Conservation (phyloP, 2,329 filamentous ascomycete species). For the Penicillium sp. region DNA sequence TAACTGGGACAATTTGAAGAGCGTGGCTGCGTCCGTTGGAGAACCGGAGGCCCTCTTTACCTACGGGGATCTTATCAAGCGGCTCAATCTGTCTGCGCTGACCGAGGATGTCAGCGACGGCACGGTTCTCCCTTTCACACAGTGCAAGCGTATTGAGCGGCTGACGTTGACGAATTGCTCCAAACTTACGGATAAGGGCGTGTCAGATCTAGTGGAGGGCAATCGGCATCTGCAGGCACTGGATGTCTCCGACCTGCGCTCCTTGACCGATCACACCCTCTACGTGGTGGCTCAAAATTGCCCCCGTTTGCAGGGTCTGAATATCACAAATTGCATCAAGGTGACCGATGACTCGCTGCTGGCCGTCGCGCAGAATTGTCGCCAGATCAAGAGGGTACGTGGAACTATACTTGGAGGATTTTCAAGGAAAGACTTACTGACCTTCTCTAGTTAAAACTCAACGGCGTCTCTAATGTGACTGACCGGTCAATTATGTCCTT, state of each 20-base stretch:
- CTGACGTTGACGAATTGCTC: conserved; percentile 88
- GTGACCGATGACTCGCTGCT: conserved; percentile 85
- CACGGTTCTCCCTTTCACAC: conserved; percentile 72
- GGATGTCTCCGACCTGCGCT: conserved; percentile 76
- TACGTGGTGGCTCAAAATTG: conserved; percentile 75
- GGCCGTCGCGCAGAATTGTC: conserved; percentile 73
- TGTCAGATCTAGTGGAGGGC: conserved; percentile 72
- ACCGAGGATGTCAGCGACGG: conserved; percentile 78
- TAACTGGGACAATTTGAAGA: conserved; percentile 74
- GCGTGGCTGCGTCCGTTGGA: conserved; percentile 73
- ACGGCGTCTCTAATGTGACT: conserved; percentile 79
- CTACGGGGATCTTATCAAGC: conserved; percentile 85
- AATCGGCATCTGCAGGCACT: conserved; percentile 80
- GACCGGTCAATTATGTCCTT: conserved; percentile 80
- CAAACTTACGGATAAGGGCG: conserved; percentile 74
- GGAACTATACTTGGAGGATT: neutral
- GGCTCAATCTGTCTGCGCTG: conserved; percentile 81
- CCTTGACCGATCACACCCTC: conserved; percentile 79
- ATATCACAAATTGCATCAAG: conserved; percentile 79
- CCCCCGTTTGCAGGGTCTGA: conserved; percentile 79
- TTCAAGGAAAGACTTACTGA: conserved; percentile 10
- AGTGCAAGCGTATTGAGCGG: conserved; percentile 87
- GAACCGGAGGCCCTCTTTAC: conserved; percentile 73
- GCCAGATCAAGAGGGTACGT: conserved; percentile 77
- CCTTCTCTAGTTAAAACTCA: conserved; percentile 72